Evolutionary conservation across 176 grass and related monocot genomes (phyloP).

Genomic region (Raddia distichophylla): DNA sequence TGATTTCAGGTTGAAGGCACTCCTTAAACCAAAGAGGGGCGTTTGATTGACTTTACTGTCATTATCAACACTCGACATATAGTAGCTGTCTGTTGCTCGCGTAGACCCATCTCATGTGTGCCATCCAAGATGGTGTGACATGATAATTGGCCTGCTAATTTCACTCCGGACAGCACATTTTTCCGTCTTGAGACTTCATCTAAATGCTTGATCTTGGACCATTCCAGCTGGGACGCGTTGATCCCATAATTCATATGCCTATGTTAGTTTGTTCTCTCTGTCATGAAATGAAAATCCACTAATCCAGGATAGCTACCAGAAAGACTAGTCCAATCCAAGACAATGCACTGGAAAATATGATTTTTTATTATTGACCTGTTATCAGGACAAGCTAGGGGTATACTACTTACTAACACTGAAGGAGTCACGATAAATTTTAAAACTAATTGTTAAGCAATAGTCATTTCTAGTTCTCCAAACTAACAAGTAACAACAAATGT

Average conservation of each 20-base stretch:
- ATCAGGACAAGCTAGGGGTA: too few relatives aligned
- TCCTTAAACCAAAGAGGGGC: neutral
- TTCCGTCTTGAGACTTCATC: neutral
- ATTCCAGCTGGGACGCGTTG: slow-evolving; percentile 12
- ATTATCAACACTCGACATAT: slow-evolving; percentile 1
- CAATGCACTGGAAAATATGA: too few relatives aligned
- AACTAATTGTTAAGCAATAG: too few relatives aligned
- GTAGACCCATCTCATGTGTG: neutral
- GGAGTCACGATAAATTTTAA: too few relatives aligned
- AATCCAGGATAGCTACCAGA: too few relatives aligned
- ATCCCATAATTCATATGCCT: neutral
- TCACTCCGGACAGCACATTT: neutral
- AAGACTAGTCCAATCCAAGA: too few relatives aligned
- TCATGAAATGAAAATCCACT: too few relatives aligned
- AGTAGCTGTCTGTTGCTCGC: slow-evolving; percentile 16
- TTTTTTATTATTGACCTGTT: too few relatives aligned
- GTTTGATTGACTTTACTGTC: slow-evolving; percentile 7
- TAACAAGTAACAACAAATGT: too few relatives aligned
- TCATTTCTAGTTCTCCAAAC: too few relatives aligned
- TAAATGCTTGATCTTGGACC: neutral
- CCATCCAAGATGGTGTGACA: neutral
- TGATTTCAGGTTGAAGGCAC: neutral
- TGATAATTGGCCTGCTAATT: slow-evolving; percentile 6
- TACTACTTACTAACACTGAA: too few relatives aligned
- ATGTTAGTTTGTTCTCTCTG: slow-evolving; percentile 26